A percentile compares a stretch with the other conserved stretches of the same genome.
Evolutionary conservation across 1,284 basidiomycete species (phyloP).

Genomic region (Termitomyces sp.): DNA sequence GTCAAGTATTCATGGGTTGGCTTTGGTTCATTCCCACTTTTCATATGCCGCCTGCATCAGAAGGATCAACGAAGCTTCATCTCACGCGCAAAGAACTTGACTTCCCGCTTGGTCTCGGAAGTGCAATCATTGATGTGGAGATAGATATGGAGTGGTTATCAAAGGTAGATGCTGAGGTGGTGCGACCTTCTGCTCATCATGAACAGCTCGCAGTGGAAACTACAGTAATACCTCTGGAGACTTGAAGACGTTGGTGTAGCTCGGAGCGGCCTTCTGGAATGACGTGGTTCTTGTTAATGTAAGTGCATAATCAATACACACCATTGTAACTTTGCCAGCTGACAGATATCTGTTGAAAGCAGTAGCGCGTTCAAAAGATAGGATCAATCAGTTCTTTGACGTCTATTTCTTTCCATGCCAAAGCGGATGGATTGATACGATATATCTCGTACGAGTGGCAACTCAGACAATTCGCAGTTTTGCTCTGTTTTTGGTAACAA

Average conservation of each 20-base stretch:
- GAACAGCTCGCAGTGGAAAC: slow-evolving; percentile 22
- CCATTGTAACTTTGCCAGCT: background rate
- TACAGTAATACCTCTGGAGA: no score
- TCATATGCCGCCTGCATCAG: slow-evolving; percentile 52
- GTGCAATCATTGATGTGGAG: slow-evolving; percentile 58
- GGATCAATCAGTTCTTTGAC: background rate
- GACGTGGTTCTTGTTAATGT: background rate
- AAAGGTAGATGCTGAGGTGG: slow-evolving; percentile 14
- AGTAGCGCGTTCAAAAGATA: background rate
- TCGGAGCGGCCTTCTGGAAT: background rate
- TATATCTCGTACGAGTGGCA: no score
- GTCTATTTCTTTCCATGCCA: no score
- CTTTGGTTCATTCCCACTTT: slow-evolving; percentile 81
- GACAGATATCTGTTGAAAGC: background rate
- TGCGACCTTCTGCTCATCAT: slow-evolving; percentile 25
- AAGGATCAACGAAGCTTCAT: slow-evolving; percentile 27
- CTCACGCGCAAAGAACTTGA: slow-evolving; percentile 63
- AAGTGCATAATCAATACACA: background rate
- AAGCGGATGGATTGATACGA: no score
- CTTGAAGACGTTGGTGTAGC: background rate
- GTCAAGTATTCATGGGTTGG: slow-evolving; percentile 77
- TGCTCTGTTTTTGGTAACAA: no score
- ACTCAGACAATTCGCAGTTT: no score
- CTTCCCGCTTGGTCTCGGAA: slow-evolving; percentile 71
- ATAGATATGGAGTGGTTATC: slow-evolving; percentile 44